Base-by-base conservation (phyloP, 768 basidiomycete species). In the Postia placenta region DNA sequence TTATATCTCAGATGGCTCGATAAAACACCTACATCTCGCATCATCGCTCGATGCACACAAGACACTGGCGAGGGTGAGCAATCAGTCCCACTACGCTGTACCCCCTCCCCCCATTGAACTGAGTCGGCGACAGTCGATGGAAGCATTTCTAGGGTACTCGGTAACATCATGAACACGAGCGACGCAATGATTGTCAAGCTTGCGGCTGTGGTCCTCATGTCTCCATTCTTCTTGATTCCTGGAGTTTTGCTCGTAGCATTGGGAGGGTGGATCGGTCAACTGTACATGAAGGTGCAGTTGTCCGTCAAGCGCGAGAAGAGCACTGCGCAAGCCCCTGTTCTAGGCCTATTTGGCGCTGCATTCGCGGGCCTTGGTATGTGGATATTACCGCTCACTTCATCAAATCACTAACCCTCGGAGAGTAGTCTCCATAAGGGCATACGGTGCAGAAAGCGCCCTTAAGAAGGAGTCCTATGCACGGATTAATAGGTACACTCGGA, bases 351-450 rank as follows among this genome's bases (percentile, higher is more conserved):
- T 63, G 70, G 78, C 44, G 71, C 83, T 55, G 72, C 83, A 0
- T 76, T 87, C 33, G 64, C 73, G 50, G 85, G 84, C 6, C 56
- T 83, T 27, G 65, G 69, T 70, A 38, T 23, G 56, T 39, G 12
- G 7, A 15, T 15, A 33, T 33, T 33, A 33, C 30, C 15, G 6
- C n/a, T n/a, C n/a, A n/a, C n/a, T n/a, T n/a, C n/a, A n/a, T n/a
- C n/a, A n/a, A n/a, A n/a, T n/a, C n/a, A n/a, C n/a, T n/a, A n/a
- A n/a, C n/a, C n/a, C 9, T 20, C 12, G 9, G 15, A 30, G 14
- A 11, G 11, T n/a, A 70, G 63, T 66, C 11, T 76, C 76, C 3
- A 78, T 83, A 35, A 69, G 81, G 11, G 81, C 81, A 1, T 83
- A 79, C 52, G 74, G 76, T n/a, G 78, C 78, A 5, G 71, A 81